Evolutionary conservation across 495 filamentous ascomycete species (phyloP), one percentile per base, ranked within the genome.

Genomic region (Aspergillus olivimuriae): DNA sequence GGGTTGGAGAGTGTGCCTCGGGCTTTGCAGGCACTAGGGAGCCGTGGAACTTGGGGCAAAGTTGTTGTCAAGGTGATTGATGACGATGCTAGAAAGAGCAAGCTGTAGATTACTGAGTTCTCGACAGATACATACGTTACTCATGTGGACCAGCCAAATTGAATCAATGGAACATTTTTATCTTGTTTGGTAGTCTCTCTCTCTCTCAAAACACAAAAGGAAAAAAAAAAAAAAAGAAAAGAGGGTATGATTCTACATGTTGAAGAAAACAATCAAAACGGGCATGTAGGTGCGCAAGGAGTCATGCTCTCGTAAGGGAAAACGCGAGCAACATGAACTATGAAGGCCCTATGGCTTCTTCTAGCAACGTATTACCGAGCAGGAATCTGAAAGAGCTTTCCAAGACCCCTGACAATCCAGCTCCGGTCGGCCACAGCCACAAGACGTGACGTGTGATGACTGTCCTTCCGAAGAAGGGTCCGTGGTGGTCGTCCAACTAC

Each of bases 1-100:
- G 89, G 91, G 0, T 62, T 97, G 44, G 87, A 94, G 58, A 80
- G 73, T 44, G 77, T 97, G 15, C 80, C 83, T 0, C 75, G 76
- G 42, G 91, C 91, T 0, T 63, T 97, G 55, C 69, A 82, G 57
- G 82, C 83, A 12, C 67, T 97, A 30, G 90, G 86, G 0, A 75
- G 76, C 12, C 69, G 91, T 34, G 87, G 84, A 52, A 95, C 87
- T 0, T 97, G 91, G 91, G 91, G 91, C 0, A 97, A 97, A 75
- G 91, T 96, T 2, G 87, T 97, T 1, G 84, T 96, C 2, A 85
- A 86, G 63, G 74, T 97, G 19, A 79, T 84, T n/a, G 83, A 89
- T 45, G 73, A 79, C 21, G 61, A 63, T 43, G 50, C 54, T 34
- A 69, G 72, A 4, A 70, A 67, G 57, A 83, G 68, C 41, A 76